Conservation (phyloP, 75 land plant genomes). For the Chamaecyparis obtusa region DNA sequence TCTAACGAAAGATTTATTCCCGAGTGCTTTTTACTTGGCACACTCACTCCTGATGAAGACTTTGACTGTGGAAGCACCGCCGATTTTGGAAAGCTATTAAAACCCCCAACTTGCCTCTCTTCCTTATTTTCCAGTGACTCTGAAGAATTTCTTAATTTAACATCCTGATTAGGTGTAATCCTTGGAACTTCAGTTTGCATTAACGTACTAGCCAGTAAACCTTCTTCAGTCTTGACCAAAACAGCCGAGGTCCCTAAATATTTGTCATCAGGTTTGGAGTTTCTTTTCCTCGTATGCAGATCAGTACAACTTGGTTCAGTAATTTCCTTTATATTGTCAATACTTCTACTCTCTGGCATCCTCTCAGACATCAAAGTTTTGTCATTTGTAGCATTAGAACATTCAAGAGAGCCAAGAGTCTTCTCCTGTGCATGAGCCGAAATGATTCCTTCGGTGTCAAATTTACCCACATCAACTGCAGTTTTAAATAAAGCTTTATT, state of each 20-base stretch:
- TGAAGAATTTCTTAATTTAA: slow-evolving; percentile 5
- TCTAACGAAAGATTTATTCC: slow-evolving; percentile 20
- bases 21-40: slow-evolving; percentile 16
- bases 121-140: slow-evolving; percentile 9
- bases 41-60: slow-evolving; percentile 11
- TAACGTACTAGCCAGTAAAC: slow-evolving; percentile 6
- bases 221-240: slow-evolving; percentile 22
- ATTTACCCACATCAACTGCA: not conserved
- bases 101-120: not conserved
- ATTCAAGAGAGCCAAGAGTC: not conserved
- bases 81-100: not conserved
- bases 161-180: slow-evolving; percentile 9
- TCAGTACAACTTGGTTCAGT: not conserved
- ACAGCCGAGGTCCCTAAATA: not conserved
- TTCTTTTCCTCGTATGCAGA: not conserved
- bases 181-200: slow-evolving; percentile 18
- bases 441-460: not conserved
- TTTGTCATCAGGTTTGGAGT: not conserved
- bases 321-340: not conserved
- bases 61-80: not conserved
- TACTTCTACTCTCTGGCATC: not conserved
- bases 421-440: not conserved
- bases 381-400: not conserved
- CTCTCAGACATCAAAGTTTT: slow-evolving; percentile 8
- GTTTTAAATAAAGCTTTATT: not conserved